These are phyloP conservation scores for Tricholoma furcatifolium DNA, from an alignment of 768 basidiomycete species.

Conservation along the genomic window DNA sequence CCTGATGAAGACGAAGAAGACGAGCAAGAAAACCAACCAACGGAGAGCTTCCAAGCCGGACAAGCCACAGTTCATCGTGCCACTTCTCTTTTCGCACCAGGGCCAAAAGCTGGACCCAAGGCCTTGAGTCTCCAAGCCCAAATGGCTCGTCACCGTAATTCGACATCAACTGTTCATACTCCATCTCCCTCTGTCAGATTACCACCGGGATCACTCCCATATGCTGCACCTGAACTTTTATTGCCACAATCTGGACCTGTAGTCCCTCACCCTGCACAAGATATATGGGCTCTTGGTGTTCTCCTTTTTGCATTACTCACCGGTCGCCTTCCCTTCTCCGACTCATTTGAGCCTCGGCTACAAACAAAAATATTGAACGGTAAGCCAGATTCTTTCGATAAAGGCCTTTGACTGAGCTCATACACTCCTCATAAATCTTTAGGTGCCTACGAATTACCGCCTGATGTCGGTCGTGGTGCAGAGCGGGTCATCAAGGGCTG, in stretches of 20 bases:
- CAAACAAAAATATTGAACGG: conserved; percentile 91
- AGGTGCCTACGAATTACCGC: conserved; percentile 66
- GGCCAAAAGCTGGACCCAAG: conserved; percentile 37
- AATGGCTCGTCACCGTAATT: conserved; percentile 48
- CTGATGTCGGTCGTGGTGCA: conserved; percentile 56
- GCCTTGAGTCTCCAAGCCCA: conserved; percentile 17
- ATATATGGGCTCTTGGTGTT: conserved; percentile 95
- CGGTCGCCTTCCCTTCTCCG: conserved; percentile 83
- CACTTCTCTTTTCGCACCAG: conserved; percentile 37
- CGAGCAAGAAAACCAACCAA: conserved; percentile 23
- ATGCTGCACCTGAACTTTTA: conserved; percentile 87
- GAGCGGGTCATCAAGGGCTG: conserved; percentile 78
- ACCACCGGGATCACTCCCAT: conserved; percentile 85
- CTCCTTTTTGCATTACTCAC: conserved; percentile 84
- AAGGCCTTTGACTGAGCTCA: background rate
- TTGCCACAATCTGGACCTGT: conserved; percentile 48
- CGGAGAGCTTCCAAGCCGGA: conserved; percentile 11
- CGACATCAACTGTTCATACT: conserved; percentile 32
- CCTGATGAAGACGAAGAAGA: conserved; percentile 32
- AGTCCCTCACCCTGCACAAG: conserved; percentile 70
- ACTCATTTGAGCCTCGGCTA: conserved; percentile 88
- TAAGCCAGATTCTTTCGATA: conserved; percentile 24
- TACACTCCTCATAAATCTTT: conserved; percentile 10
- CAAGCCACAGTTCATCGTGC: conserved; percentile 35
- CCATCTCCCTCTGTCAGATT: conserved; percentile 29